Evolutionary conservation across 2,329 filamentous ascomycete genomes (phyloP).

Genomic region (Arthrobotrys iridis): DNA sequence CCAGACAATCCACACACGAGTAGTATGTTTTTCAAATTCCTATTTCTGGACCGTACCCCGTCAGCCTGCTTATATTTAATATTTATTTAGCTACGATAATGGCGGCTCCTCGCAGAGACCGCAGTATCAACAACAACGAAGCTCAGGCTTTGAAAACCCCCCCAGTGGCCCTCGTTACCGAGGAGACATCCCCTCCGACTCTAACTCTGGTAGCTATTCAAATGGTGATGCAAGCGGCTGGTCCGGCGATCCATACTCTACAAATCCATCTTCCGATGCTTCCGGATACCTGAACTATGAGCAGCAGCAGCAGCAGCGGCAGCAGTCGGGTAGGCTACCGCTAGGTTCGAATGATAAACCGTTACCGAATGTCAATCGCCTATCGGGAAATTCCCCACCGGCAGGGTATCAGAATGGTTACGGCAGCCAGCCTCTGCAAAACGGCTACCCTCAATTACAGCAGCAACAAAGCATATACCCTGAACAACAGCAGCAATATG

Average conservation of each 20-base stretch:
- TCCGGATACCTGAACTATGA: slow-evolving; percentile 37
- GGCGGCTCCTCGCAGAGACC: slow-evolving; percentile 36
- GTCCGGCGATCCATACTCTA: slow-evolving; percentile 48
- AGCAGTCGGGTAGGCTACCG: slow-evolving; percentile 33
- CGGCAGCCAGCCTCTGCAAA: slow-evolving; percentile 23
- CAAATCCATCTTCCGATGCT: slow-evolving; percentile 51
- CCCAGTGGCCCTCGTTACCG: slow-evolving; percentile 22
- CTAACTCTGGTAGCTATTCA: slow-evolving; percentile 37
- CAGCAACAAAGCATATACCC: neutral
- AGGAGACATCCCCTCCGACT: slow-evolving; percentile 37
- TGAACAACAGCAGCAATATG: slow-evolving; percentile 28
- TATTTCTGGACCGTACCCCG: neutral
- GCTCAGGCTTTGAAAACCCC: slow-evolving; percentile 22
- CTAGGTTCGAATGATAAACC: slow-evolving; percentile 41
- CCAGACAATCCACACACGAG: slow-evolving; percentile 42
- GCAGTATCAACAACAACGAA: slow-evolving; percentile 24
- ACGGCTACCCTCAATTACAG: slow-evolving; percentile 3
- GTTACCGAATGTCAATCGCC: slow-evolving; percentile 37
- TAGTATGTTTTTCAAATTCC: slow-evolving; percentile 9
- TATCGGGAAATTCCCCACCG: slow-evolving; percentile 18
- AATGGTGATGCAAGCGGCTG: slow-evolving; percentile 45
- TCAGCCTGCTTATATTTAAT: neutral
- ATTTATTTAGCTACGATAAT: slow-evolving; percentile 21
- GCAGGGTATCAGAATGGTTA: slow-evolving; percentile 41
- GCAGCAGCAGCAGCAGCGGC: slow-evolving; percentile 26